Evolutionary conservation across 257 asterid species (phyloP).

Genomic region (Ocimum tenuiflorum): DNA sequence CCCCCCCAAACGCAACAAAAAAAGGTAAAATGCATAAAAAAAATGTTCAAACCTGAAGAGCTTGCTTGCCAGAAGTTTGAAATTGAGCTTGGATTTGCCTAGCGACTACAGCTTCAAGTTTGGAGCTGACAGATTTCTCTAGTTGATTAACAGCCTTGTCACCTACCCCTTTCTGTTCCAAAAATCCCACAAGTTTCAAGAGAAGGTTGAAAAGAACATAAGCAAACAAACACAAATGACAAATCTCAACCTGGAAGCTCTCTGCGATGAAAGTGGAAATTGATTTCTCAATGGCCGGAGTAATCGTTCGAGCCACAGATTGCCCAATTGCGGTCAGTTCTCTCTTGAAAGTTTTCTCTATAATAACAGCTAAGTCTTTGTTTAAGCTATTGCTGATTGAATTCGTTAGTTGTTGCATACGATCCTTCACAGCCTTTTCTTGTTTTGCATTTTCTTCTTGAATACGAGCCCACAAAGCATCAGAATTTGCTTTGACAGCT

Average conservation of each 20-base stretch:
- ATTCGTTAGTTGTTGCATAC: constrained; percentile 54
- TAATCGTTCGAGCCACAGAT: constrained; percentile 63
- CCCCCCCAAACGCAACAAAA: neutral
- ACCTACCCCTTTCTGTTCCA: constrained; percentile 86
- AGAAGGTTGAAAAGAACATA: neutral
- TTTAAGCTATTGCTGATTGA: constrained; percentile 53
- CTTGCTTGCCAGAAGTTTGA: constrained; percentile 95
- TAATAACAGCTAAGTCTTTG: constrained; percentile 67
- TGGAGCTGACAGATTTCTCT: constrained; percentile 74
- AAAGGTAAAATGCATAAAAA: too few species aligned
- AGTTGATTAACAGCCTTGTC: constrained; percentile 87
- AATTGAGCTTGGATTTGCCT: constrained; percentile 85
- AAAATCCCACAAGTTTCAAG: constrained; percentile 19
- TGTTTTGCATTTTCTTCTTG: constrained; percentile 82
- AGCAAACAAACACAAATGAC: neutral
- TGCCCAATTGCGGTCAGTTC: constrained; percentile 66
- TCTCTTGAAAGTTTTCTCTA: constrained; percentile 77
- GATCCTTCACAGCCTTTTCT: constrained; percentile 73
- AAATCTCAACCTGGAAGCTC: constrained; percentile 67
- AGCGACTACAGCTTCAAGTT: constrained; percentile 76
- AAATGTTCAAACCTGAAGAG: constrained; percentile 62
- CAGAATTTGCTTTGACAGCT: constrained; percentile 61
- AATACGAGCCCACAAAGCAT: constrained; percentile 84
- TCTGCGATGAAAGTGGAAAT: constrained; percentile 59
- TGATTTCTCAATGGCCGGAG: constrained; percentile 72